Conservation (phyloP, 2,329 filamentous ascomycete genomes). For the Byssothecium circinans region DNA sequence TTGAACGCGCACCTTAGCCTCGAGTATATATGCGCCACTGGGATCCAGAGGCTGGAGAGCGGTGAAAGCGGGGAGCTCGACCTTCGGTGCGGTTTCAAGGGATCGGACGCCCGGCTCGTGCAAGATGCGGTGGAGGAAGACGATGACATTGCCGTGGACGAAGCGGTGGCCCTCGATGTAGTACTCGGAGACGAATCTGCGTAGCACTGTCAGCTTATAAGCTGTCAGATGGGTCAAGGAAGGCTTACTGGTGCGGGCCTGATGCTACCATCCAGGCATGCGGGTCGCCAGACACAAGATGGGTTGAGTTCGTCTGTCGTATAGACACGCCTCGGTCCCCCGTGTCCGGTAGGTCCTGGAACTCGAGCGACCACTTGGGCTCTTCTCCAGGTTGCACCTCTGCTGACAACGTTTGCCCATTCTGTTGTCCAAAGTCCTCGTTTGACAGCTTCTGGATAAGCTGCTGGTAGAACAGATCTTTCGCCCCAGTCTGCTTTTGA, state of each 20-base stretch:
- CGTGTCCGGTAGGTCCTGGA: constrained; percentile 50
- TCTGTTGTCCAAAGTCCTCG: constrained; percentile 38
- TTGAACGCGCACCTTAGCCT: constrained; percentile 60
- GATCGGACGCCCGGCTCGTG: constrained; percentile 47
- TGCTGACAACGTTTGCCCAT: constrained; percentile 19
- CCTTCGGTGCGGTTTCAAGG: constrained; percentile 35
- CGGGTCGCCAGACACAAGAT: constrained; percentile 54
- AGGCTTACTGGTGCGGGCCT: constrained; percentile 54
- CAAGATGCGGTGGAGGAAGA: constrained; percentile 60
- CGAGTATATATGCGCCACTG: constrained; percentile 60
- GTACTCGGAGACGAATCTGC: constrained; percentile 60
- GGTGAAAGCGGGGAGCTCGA: constrained; percentile 47
- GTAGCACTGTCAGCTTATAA: constrained; percentile 19
- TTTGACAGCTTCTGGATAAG: constrained; percentile 49
- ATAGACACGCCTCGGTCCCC: constrained; percentile 57
- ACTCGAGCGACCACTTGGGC: constrained; percentile 42
- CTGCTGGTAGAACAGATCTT: constrained; percentile 58
- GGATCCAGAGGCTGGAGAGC: constrained; percentile 56
- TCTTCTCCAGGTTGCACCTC: constrained; percentile 26
- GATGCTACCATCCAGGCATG: constrained; percentile 54
- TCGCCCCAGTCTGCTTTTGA: constrained; percentile 37
- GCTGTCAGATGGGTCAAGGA: constrained; percentile 7
- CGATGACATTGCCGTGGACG: constrained; percentile 59
- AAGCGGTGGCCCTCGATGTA: constrained; percentile 60
- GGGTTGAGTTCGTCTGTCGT: constrained; percentile 54